These are phyloP conservation scores for Trichoderma afroharzianum DNA, from an alignment of 2,329 filamentous ascomycete species.

Conservation along the genomic window DNA sequence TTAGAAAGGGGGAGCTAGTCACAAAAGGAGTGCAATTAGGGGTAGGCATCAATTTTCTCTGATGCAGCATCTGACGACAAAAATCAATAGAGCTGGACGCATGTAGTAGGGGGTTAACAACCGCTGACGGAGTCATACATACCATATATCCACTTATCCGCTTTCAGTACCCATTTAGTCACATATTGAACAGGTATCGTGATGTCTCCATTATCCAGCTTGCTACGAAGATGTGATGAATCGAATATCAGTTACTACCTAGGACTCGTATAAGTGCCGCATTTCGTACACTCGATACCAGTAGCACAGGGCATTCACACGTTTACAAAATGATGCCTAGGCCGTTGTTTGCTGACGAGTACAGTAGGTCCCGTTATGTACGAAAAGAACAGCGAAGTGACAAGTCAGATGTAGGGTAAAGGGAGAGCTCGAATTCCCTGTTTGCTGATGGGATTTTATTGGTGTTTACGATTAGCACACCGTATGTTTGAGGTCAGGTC, in stretches of 20 bases:
- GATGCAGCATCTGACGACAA: conserved; percentile 28
- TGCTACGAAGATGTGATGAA: not conserved
- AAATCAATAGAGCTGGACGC: not conserved
- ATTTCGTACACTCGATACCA: not conserved
- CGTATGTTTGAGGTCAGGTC: not conserved
- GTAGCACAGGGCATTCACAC: not conserved
- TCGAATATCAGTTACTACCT: not conserved
- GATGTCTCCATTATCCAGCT: not conserved
- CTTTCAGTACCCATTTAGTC: not conserved
- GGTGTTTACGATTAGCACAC: not conserved
- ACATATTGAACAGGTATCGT: not conserved
- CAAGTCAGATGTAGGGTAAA: not conserved
- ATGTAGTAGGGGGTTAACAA: not conserved
- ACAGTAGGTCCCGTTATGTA: not conserved
- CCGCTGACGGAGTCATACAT: not conserved
- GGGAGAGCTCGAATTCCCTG: not conserved
- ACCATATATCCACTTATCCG: conserved; percentile 3
- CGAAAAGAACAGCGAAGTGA: not conserved
- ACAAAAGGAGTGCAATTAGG: conserved; percentile 92
- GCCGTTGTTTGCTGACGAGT: not conserved
- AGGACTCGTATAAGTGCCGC: not conserved
- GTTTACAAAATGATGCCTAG: not conserved
- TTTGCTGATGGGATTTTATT: not conserved
- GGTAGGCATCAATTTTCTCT: conserved; percentile 95
- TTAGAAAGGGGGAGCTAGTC: conserved; percentile 78